These are phyloP conservation scores for Plasmodium cynomolgi DNA, from an alignment of 169 alveolate species.

Conservation along the genomic window DNA sequence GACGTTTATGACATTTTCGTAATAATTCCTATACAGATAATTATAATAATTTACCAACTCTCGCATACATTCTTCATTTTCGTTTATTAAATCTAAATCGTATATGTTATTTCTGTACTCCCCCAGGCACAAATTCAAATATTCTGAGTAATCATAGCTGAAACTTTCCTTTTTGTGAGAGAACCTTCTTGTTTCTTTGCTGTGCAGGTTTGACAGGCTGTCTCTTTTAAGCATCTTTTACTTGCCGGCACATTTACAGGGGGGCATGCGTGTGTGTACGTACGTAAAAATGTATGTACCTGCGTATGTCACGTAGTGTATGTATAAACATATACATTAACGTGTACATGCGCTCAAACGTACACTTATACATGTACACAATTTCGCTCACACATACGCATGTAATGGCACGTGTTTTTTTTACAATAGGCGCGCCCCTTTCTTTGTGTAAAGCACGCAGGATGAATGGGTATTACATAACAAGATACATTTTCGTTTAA, in stretches of 20 bases:
- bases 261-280: not conserved
- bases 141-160: constrained; percentile 57
- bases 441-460: constrained; percentile 29
- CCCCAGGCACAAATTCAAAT: constrained; percentile 63
- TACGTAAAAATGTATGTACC: not conserved
- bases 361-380: constrained; percentile 1
- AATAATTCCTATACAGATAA: constrained; percentile 66
- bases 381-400: constrained; percentile 26
- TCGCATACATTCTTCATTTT: constrained; percentile 76
- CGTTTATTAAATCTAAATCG: constrained; percentile 75
- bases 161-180: constrained; percentile 62
- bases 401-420: constrained; percentile 9
- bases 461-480: constrained; percentile 5
- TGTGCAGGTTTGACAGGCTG: constrained; percentile 62
- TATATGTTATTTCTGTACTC: constrained; percentile 74
- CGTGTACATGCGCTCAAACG: constrained; percentile 10
- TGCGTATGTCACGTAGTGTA: constrained; percentile 1
- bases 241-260: constrained; percentile 16
- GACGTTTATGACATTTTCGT: constrained; percentile 67
- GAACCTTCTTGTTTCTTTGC: constrained; percentile 70
- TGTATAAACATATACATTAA: constrained; percentile 1
- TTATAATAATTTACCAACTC: constrained; percentile 73
- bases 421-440: constrained; percentile 17
- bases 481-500: constrained; percentile 52
- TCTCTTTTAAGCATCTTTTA: constrained; percentile 75